Evolutionary conservation across 805 yeast genomes (phyloP).

Genomic region (Metschnikowia arizonensis): DNA sequence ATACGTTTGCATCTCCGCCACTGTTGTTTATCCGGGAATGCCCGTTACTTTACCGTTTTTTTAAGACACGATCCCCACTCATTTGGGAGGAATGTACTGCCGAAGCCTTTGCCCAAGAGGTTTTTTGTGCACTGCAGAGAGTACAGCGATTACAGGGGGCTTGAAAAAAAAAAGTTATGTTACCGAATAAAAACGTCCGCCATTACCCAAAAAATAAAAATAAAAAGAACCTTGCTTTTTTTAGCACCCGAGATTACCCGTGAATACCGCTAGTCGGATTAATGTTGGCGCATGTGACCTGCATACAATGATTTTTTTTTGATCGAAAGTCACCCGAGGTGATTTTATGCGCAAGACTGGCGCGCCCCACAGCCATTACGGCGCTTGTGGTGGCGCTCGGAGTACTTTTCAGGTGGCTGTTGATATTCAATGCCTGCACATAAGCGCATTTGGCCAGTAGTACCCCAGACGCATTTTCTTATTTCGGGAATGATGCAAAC

Average conservation of each 20-base stretch:
- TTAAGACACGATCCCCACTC: background rate
- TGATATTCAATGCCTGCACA: constrained; percentile 6
- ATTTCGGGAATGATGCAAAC: constrained; percentile 16
- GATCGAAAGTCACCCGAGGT: constrained; percentile 13
- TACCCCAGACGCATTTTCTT: constrained; percentile 21
- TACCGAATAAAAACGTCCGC: background rate
- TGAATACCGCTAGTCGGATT: constrained; percentile 4
- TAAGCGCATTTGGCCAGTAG: constrained; percentile 6
- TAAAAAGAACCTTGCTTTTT: background rate
- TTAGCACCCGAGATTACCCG: constrained; percentile 5
- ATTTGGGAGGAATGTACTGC: background rate
- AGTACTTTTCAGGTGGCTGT: constrained; percentile 3
- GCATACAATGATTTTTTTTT: background rate
- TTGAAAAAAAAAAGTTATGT: background rate
- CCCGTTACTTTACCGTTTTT: constrained; percentile 1
- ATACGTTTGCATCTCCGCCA: constrained; percentile 6
- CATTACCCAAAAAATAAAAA: too few species aligned
- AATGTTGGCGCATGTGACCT: constrained; percentile 2
- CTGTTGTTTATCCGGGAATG: constrained; percentile 7
- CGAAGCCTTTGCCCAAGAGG: background rate
- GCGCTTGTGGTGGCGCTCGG: constrained; percentile 6
- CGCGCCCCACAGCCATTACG: background rate
- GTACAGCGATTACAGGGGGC: background rate
- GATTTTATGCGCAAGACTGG: background rate
- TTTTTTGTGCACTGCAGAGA: background rate